Percentiles rank a stretch among this genome's conserved stretches.
These are phyloP conservation scores for Naganishia antarctica DNA, from an alignment of 768 basidiomycete species.

Conservation along the genomic window DNA sequence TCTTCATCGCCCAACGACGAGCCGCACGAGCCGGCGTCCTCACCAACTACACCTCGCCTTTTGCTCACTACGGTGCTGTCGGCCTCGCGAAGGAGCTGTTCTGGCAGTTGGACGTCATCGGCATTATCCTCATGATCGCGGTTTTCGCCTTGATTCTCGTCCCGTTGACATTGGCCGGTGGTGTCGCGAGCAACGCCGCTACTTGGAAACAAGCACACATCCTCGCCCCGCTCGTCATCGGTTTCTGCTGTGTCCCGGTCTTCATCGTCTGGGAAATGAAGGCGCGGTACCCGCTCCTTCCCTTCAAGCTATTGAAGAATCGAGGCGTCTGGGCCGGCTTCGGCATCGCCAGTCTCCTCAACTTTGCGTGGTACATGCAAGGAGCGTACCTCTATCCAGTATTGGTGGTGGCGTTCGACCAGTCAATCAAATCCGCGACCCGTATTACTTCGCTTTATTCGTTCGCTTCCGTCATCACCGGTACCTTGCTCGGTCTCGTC, in stretches of 20 bases:
- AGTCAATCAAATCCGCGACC: conserved; percentile 36
- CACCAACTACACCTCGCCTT: conserved; percentile 16
- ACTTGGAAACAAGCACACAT: conserved; percentile 38
- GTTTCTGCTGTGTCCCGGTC: conserved; percentile 36
- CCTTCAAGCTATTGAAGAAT: conserved; percentile 35
- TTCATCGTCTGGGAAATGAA: conserved; percentile 33
- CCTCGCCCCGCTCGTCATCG: conserved; percentile 47
- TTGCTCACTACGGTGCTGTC: conserved; percentile 13
- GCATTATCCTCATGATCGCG: conserved; percentile 41
- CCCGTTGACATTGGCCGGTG: conserved; percentile 46
- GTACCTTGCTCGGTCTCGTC: conserved; percentile 39
- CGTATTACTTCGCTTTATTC: conserved; percentile 42
- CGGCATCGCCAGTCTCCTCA: conserved; percentile 40
- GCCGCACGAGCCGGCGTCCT: conserved; percentile 32
- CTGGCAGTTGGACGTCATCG: conserved; percentile 48
- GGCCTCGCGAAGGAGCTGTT: conserved; percentile 34
- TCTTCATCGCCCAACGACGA: conserved; percentile 33
- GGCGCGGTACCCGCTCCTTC: conserved; percentile 23
- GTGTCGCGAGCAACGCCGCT: neutral
- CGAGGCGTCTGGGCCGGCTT: conserved; percentile 42
- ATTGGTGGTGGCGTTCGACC: conserved; percentile 41
- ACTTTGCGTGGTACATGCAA: conserved; percentile 34
- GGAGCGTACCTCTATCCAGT: conserved; percentile 45
- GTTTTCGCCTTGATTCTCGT: conserved; percentile 46
- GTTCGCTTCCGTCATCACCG: conserved; percentile 42